phyloP scores from a whole-genome alignment of 495 filamentous ascomycete genomes.

The Penicilliopsis zonata region DNA sequence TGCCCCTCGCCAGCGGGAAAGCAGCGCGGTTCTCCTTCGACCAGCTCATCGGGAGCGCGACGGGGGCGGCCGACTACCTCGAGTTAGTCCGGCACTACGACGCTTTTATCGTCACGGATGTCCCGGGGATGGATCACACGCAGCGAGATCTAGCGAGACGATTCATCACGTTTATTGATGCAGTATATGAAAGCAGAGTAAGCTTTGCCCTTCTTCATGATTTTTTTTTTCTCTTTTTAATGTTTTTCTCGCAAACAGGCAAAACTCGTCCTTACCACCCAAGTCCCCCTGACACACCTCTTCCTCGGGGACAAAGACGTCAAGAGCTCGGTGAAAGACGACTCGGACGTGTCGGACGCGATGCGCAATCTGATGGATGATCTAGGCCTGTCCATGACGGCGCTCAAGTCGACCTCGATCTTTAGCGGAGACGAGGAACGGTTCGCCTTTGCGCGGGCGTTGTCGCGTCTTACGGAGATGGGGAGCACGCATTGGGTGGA shows the following conservation, averaged over 20 bases:
- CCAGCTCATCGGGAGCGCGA: slow-evolving; percentile 78
- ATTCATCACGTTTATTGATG: slow-evolving; percentile 97
- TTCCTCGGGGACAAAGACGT: slow-evolving; percentile 82
- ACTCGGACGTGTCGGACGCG: slow-evolving; percentile 57
- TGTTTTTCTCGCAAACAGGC: slow-evolving; percentile 36
- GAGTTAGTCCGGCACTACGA: slow-evolving; percentile 87
- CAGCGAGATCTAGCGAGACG: slow-evolving; percentile 81
- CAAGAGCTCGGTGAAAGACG: slow-evolving; percentile 28
- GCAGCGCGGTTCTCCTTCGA: slow-evolving; percentile 85
- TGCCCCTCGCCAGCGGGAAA: slow-evolving; percentile 76
- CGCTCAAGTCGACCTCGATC: slow-evolving; percentile 73
- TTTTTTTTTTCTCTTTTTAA: slow-evolving; percentile 1
- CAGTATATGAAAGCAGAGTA: slow-evolving; percentile 71
- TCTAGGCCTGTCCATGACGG: slow-evolving; percentile 71
- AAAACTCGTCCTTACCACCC: slow-evolving; percentile 89
- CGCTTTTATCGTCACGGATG: slow-evolving; percentile 79
- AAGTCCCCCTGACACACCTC: slow-evolving; percentile 68
- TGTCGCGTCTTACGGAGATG: slow-evolving; percentile 84
- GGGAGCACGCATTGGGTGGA: slow-evolving; percentile 92
- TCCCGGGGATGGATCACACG: slow-evolving; percentile 80
- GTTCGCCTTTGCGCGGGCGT: slow-evolving; percentile 86
- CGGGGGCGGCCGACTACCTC: slow-evolving; percentile 86
- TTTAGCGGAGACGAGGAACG: slow-evolving; percentile 95
- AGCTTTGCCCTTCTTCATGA: slow-evolving; percentile 6
- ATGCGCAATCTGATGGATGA: slow-evolving; percentile 95